Evolutionary conservation across 75 land plant species (phyloP).

Genomic region (Sequoia sempervirens): DNA sequence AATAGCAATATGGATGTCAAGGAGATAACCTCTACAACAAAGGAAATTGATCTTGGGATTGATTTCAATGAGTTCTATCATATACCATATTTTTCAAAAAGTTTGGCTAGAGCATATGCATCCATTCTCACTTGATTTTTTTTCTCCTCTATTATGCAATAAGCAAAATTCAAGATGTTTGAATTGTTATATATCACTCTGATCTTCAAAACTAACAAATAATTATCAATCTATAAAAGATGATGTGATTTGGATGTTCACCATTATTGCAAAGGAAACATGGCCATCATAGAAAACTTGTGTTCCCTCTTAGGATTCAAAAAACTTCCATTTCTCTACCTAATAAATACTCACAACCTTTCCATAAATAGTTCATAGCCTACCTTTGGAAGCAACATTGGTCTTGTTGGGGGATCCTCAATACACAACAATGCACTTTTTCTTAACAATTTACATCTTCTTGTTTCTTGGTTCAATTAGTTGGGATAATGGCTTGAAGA

Average conservation of each 20-base stretch:
- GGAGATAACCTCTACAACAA: constrained; percentile 46
- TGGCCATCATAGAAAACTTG: constrained; percentile 29
- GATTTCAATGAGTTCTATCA: constrained; percentile 59
- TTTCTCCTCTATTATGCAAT: background rate
- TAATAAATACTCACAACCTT: constrained; percentile 58
- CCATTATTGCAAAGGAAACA: constrained; percentile 31
- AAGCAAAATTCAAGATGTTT: background rate
- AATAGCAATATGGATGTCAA: constrained; percentile 77
- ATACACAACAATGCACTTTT: constrained; percentile 63
- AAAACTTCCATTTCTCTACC: constrained; percentile 59
- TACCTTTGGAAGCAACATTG: constrained; percentile 77
- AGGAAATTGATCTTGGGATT: constrained; percentile 46
- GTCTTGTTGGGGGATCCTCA: constrained; percentile 80
- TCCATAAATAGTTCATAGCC: constrained; percentile 33
- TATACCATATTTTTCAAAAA: constrained; percentile 38
- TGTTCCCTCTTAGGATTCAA: constrained; percentile 29
- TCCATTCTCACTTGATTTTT: background rate
- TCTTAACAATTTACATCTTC: constrained; percentile 60
- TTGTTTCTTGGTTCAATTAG: constrained; percentile 72
- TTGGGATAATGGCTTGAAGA: constrained; percentile 65
- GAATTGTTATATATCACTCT: background rate
- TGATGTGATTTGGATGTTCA: background rate
- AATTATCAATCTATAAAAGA: background rate
- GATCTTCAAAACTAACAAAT: background rate
- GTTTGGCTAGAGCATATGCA: background rate